A percentile compares a stretch with the other conserved stretches of the same genome.
These are phyloP conservation scores for Lecanicillium sp. DNA, from an alignment of 2,329 filamentous ascomycete species.

Conservation along the genomic window DNA sequence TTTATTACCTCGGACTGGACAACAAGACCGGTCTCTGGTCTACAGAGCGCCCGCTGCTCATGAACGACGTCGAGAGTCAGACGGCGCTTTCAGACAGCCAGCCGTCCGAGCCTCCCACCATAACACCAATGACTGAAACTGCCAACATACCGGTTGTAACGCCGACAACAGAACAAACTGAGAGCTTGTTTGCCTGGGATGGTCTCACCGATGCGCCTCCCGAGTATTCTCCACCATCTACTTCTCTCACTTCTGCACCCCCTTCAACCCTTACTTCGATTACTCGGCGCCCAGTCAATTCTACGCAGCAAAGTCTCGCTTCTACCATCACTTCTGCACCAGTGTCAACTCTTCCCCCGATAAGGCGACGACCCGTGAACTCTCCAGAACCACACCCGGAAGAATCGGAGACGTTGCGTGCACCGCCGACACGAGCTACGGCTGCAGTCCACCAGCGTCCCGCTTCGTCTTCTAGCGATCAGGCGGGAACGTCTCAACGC, in stretches of 20 bases:
- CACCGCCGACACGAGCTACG: too few relatives aligned
- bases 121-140: constrained; percentile 9
- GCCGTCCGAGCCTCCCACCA: background rate
- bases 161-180: background rate
- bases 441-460: too few relatives aligned
- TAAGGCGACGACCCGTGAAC: too few relatives aligned
- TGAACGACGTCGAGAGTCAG: constrained; percentile 10
- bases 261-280: background rate
- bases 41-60: constrained; percentile 15
- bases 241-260: background rate
- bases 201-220: constrained; percentile 11
- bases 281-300: background rate
- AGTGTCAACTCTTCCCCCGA: too few relatives aligned
- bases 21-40: constrained; percentile 25
- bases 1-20: constrained; percentile 23
- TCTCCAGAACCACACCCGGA: too few relatives aligned
- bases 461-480: too few relatives aligned
- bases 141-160: background rate
- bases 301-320: too few relatives aligned
- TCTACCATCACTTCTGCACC: too few relatives aligned
- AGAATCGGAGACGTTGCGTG: too few relatives aligned
- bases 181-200: constrained; percentile 8
- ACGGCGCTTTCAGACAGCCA: constrained; percentile 2
- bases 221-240: constrained; percentile 8
- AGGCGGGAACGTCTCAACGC: too few relatives aligned